These are phyloP conservation scores for Solanum paucissectum DNA, from an alignment of 257 asterid species.

Conservation along the genomic window DNA sequence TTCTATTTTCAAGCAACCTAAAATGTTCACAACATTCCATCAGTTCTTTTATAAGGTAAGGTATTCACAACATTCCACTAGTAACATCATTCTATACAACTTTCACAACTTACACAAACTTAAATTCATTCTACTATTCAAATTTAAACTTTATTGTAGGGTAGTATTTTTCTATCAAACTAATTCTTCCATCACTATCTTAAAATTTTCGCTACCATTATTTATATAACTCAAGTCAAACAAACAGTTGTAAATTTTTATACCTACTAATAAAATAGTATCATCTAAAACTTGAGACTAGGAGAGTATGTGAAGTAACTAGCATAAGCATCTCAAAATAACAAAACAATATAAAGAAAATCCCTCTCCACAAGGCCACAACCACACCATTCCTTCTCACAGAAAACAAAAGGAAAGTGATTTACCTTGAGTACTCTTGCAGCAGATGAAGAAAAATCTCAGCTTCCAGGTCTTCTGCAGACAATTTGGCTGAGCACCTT, in stretches of 20 bases:
- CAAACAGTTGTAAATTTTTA: not conserved
- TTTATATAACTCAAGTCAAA: not conserved
- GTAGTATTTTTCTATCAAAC: not conserved
- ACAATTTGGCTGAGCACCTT: conserved; percentile 73
- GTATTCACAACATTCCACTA: not conserved
- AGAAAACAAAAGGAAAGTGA: not conserved
- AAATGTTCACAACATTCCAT: not conserved
- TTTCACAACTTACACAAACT: not conserved
- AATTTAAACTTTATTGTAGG: not conserved
- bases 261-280: not conserved
- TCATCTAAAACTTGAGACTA: not conserved
- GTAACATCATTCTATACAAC: not conserved
- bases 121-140: not conserved
- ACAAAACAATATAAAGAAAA: not conserved
- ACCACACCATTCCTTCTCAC: not conserved
- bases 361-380: not conserved
- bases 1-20: not conserved
- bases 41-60: not conserved
- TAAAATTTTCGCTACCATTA: not conserved
- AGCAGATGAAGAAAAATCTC: conserved; percentile 91
- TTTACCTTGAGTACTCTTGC: conserved; percentile 75
- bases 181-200: not conserved
- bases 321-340: not conserved
- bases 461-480: conserved; percentile 74
- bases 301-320: not conserved